Evolutionary conservation across 345 rosid species (phyloP).

Genomic region (Draba incana): DNA sequence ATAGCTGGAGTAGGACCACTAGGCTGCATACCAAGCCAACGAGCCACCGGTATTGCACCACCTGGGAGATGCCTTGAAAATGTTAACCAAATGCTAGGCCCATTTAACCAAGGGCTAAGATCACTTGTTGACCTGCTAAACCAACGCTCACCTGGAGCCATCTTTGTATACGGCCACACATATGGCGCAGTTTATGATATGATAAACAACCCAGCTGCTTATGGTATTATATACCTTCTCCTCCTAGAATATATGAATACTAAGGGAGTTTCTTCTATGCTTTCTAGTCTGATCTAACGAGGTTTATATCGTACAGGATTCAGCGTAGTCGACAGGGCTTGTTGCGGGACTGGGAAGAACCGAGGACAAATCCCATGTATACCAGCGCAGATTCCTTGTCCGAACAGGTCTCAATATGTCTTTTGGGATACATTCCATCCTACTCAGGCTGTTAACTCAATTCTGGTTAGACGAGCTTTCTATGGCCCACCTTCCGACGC

Average conservation of each 20-base stretch:
- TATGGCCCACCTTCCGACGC: constrained; percentile 59
- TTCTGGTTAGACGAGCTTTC: constrained; percentile 67
- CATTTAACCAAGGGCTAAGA: constrained; percentile 72
- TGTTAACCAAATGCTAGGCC: constrained; percentile 68
- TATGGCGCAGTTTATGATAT: constrained; percentile 66
- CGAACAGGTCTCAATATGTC: constrained; percentile 51
- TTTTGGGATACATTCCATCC: constrained; percentile 98
- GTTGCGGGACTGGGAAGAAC: constrained; percentile 78
- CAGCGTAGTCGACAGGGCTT: constrained; percentile 62
- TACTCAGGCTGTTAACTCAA: constrained; percentile 64
- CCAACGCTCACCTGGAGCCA: constrained; percentile 55
- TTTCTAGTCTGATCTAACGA: background rate
- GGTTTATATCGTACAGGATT: constrained; percentile 57
- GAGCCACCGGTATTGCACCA: constrained; percentile 54
- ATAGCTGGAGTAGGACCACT: constrained; percentile 72
- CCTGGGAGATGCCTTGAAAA: constrained; percentile 64
- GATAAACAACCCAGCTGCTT: constrained; percentile 58
- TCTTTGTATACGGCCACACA: constrained; percentile 61
- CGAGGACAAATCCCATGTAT: constrained; percentile 75
- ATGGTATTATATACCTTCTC: constrained; percentile 49
- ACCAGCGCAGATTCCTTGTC: constrained; percentile 66
- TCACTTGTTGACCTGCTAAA: constrained; percentile 69
- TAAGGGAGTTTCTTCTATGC: constrained; percentile 6
- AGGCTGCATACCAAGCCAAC: constrained; percentile 84
- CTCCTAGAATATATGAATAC: background rate